Conservation (phyloP, 768 basidiomycete genomes). For the Daedaleopsis nitida region DNA sequence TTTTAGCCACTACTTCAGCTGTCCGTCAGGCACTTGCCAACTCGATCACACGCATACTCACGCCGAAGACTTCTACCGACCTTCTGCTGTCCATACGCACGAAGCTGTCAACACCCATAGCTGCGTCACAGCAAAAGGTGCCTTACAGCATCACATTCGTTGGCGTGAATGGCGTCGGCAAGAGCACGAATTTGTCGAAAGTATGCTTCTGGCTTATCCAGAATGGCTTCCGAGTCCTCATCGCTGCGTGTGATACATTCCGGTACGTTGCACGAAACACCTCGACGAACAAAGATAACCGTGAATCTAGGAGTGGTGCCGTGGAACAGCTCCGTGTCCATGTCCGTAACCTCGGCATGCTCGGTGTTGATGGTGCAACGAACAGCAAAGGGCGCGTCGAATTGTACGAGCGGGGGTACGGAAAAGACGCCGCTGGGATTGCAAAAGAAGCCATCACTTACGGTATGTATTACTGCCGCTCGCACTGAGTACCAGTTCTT, state of each 20-base stretch:
- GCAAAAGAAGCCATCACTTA: slow-evolving; percentile 93
- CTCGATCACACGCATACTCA: slow-evolving; percentile 90
- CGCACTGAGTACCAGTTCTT: not conserved
- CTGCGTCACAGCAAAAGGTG: slow-evolving; percentile 74
- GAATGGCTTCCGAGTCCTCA: slow-evolving; percentile 89
- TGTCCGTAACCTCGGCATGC: slow-evolving; percentile 89
- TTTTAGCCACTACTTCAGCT: slow-evolving; percentile 71
- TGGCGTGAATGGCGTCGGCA: slow-evolving; percentile 98
- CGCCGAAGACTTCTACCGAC: slow-evolving; percentile 97
- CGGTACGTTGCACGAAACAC: slow-evolving; percentile 45
- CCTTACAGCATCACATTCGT: slow-evolving; percentile 97
- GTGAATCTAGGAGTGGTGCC: slow-evolving; percentile 74
- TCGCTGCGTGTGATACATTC: slow-evolving; percentile 99
- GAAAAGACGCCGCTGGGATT: slow-evolving; percentile 98
- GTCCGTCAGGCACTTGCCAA: slow-evolving; percentile 82
- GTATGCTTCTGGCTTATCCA: slow-evolving; percentile 99
- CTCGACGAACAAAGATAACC: slow-evolving; percentile 1
- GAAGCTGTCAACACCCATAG: slow-evolving; percentile 74
- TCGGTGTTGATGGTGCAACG: slow-evolving; percentile 68
- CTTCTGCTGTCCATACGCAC: slow-evolving; percentile 89
- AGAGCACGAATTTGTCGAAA: slow-evolving; percentile 97
- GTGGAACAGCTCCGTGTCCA: slow-evolving; percentile 98
- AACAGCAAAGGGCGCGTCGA: slow-evolving; percentile 80
- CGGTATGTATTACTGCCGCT: slow-evolving; percentile 49
- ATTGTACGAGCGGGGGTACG: slow-evolving; percentile 94